phyloP scores from a whole-genome alignment of 352 stramenopile species.

The Phytophthora hybrid region DNA sequence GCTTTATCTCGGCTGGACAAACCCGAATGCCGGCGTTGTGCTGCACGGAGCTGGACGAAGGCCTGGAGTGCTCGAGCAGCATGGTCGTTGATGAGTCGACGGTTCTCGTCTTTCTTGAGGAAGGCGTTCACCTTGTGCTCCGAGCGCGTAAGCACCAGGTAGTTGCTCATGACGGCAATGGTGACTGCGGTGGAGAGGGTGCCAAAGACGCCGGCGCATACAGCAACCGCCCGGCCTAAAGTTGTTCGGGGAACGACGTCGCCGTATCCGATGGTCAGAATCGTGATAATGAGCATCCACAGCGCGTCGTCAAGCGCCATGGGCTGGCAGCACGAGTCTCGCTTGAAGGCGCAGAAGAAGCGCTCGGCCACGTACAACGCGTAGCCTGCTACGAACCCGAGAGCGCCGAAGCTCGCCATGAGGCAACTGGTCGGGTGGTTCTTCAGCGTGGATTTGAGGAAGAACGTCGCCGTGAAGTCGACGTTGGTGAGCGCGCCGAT shows the following conservation, averaged over 20 bases:
- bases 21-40: slow-evolving; percentile 43
- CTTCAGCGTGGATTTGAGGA: slow-evolving; percentile 82
- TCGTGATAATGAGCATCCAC: slow-evolving; percentile 76
- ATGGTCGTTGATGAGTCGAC: slow-evolving; percentile 63
- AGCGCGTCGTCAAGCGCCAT: slow-evolving; percentile 62
- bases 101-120: slow-evolving; percentile 78
- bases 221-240: slow-evolving; percentile 56
- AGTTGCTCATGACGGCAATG: slow-evolving; percentile 82
- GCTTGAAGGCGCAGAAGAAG: slow-evolving; percentile 72
- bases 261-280: slow-evolving; percentile 80
- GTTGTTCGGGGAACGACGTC: slow-evolving; percentile 68
- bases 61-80: slow-evolving; percentile 70
- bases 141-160: slow-evolving; percentile 75
- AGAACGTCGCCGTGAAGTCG: slow-evolving; percentile 75
- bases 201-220: slow-evolving; percentile 60
- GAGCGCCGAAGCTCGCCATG: slow-evolving; percentile 43
- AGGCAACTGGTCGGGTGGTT: slow-evolving; percentile 68
- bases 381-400: slow-evolving; percentile 63
- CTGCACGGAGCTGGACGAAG: slow-evolving; percentile 61
- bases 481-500: slow-evolving; percentile 82
- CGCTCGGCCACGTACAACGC: slow-evolving; percentile 75
- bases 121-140: slow-evolving; percentile 87
- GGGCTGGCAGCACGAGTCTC: slow-evolving; percentile 62
- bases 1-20: slow-evolving; percentile 4
- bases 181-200: slow-evolving; percentile 71